Evolutionary conservation across 2,329 filamentous ascomycete species (phyloP), one percentile per base, ranked within the genome.

Genomic region (Botrytis aclada): DNA sequence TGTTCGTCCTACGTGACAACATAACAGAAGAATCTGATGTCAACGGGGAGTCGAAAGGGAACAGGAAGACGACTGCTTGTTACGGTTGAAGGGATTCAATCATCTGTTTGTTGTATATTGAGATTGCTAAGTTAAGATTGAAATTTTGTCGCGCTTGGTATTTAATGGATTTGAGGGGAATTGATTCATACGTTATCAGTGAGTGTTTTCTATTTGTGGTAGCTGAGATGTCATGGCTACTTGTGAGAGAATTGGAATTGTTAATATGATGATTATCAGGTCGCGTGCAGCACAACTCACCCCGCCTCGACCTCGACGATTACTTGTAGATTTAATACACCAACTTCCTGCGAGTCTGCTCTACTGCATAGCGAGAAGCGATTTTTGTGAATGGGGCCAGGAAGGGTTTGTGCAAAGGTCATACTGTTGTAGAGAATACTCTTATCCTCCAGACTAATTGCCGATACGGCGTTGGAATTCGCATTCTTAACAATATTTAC

Each of bases 271-370:
- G 41, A 34, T 43, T 6, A 45, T 45, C 25, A 56, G 47, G 18
- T 56, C 37, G 37, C 47, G 51, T 56, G 54, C 60, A 72, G 63
- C 61, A 72, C 70, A 61, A 72, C 63, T 61, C 63, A 61, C 63
- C 63, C 54, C 63, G 54, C 54, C 54, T 69, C 70, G 45, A 54
- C 47, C 39, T 56, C 54, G 61, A 67, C 9, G 39, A 58, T 64
- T 37, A 67, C 25, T 71, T 41, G 61, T 18, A 37, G 45, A 37
- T 67, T 43, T 25, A 29, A 41, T 39, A 67, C 22, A 18, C n/a
- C 39, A 32, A 43, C 41, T 12, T 56, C 32, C 25, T 56, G 70
- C 39, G 39, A 67, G 56, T 54, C 47, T 60, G 22, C 47, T n/a
- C 37, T 18, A 29, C 32, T 25, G 56, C 20, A 67, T 43, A 34